Conservation (phyloP, 805 yeast genomes). For the Saccharomyces jurei region DNA sequence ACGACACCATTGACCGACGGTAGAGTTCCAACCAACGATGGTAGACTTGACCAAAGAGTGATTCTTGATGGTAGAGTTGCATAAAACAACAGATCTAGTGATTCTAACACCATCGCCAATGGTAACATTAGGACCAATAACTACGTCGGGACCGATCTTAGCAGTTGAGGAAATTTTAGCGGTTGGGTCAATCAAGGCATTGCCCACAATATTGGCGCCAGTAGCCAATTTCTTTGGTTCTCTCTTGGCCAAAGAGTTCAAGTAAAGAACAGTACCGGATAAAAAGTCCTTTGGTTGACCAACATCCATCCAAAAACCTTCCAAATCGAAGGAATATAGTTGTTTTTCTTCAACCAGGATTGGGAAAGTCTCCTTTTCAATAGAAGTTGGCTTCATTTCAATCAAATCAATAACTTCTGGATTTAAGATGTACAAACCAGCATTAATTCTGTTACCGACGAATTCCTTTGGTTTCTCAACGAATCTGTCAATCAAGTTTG, state of each 20-base stretch:
- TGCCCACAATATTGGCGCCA: conserved; percentile 73
- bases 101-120: conserved; percentile 98
- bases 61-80: conserved; percentile 86
- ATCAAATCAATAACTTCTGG: conserved; percentile 95
- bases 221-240: conserved; percentile 59
- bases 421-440: conserved; percentile 96
- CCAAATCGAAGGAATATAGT: conserved; percentile 91
- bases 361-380: conserved; percentile 99
- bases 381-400: conserved; percentile 97
- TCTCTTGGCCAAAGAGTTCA: conserved; percentile 79
- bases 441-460: conserved; percentile 99
- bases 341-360: conserved; percentile 79
- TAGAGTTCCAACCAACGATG: conserved; percentile 98
- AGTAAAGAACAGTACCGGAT: conserved; percentile 88
- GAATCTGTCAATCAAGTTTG: conserved; percentile 94
- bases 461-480: conserved; percentile 99
- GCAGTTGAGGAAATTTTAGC: conserved; percentile 90
- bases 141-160: conserved; percentile 96
- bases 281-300: conserved; percentile 99
- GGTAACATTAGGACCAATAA: conserved; percentile 91
- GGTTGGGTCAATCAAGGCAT: conserved; percentile 88
- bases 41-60: conserved; percentile 97
- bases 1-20: conserved; percentile 98
- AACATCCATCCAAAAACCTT: conserved; percentile 99
- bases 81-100: conserved; percentile 86